phyloP scores from a whole-genome alignment of 2,329 filamentous ascomycete species.

The Nakataea oryzae region DNA sequence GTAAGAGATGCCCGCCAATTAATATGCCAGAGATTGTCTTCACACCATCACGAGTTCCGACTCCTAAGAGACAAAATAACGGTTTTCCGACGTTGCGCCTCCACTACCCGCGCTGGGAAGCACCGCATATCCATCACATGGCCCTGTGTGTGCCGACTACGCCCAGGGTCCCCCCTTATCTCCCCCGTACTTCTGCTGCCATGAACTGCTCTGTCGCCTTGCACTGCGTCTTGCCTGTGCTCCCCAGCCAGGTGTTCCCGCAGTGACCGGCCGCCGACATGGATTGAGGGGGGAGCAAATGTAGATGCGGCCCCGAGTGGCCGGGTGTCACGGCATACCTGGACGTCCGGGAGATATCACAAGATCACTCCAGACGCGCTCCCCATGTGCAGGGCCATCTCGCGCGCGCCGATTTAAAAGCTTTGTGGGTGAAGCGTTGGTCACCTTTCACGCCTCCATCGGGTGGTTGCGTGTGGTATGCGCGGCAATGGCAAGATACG shows the following conservation, averaged over 20 bases:
- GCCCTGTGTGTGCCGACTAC: neutral
- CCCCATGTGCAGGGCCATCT: too few relatives aligned
- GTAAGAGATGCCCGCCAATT: too few relatives aligned
- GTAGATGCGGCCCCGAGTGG: neutral
- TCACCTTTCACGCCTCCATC: neutral
- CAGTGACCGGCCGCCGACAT: neutral
- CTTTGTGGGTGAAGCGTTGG: neutral
- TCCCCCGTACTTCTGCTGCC: neutral
- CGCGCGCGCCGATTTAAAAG: too few relatives aligned
- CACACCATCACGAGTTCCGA: neutral
- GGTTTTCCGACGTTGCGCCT: neutral
- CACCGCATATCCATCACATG: neutral
- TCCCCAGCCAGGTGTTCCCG: neutral
- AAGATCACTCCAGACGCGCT: neutral
- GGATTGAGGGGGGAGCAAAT: too few relatives aligned
- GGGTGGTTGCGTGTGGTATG: too few relatives aligned
- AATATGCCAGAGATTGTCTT: neutral
- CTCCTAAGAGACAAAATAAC: neutral
- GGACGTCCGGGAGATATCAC: neutral
- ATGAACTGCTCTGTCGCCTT: neutral
- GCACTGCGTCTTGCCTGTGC: neutral
- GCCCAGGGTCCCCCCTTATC: neutral
- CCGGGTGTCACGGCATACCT: neutral
- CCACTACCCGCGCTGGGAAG: neutral
- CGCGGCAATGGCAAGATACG: too few relatives aligned